Evolutionary conservation across 495 filamentous ascomycete genomes (phyloP).

Genomic region (Monascus purpureus): DNA sequence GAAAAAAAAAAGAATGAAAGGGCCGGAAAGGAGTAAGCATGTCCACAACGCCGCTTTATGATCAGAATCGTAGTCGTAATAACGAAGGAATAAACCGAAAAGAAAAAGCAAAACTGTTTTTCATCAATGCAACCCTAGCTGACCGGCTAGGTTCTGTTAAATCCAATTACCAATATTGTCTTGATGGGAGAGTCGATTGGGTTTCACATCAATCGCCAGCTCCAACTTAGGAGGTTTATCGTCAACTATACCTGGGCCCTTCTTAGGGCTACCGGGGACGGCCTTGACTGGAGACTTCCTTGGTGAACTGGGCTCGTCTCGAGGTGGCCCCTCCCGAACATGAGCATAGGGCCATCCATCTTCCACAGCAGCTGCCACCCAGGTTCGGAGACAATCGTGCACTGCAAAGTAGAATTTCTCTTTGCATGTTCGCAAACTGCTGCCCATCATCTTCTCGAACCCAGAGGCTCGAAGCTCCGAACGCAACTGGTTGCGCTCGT

Average conservation of each 20-base stretch:
- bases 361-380: constrained; percentile 73
- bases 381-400: constrained; percentile 76
- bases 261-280: constrained; percentile 20
- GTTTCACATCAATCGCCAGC: constrained; percentile 21
- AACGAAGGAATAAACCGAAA: no score
- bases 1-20: constrained; percentile 1
- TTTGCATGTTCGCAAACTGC: constrained; percentile 77
- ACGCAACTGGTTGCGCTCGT: constrained; percentile 68
- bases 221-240: constrained; percentile 30
- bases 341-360: constrained; percentile 74
- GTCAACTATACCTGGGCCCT: constrained; percentile 16
- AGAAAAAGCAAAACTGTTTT: no score
- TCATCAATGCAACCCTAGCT: no score
- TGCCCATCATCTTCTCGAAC: constrained; percentile 83
- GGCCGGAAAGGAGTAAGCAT: neutral
- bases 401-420: constrained; percentile 91
- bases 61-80: no score
- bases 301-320: constrained; percentile 22
- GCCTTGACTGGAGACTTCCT: constrained; percentile 29
- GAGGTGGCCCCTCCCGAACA: constrained; percentile 59
- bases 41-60: no score
- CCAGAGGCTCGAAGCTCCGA: constrained; percentile 66
- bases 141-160: constrained; percentile 6
- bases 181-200: constrained; percentile 7
- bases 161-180: constrained; percentile 28